These are phyloP conservation scores for Penicillium sp. DNA, from an alignment of 2,329 filamentous ascomycete species.

Conservation along the genomic window DNA sequence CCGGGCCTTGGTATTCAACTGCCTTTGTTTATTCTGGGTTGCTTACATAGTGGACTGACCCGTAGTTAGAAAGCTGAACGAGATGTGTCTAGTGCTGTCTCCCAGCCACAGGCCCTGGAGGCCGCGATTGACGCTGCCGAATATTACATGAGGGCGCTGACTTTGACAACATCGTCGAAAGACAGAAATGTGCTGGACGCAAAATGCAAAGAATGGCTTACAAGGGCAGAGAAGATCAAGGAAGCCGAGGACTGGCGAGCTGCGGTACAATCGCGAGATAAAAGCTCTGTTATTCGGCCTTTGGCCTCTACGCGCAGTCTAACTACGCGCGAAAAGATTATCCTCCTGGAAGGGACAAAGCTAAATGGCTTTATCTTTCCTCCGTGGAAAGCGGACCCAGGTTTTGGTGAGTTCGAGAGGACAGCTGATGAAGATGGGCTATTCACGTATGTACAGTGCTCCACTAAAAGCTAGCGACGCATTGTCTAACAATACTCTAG, in stretches of 20 bases:
- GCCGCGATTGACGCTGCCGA: constrained; percentile 80
- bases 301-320: constrained; percentile 63
- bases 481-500: constrained; percentile 49
- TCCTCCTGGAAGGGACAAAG: constrained; percentile 76
- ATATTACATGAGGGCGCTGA: constrained; percentile 77
- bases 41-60: constrained; percentile 29
- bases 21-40: background rate
- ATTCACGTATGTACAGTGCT: constrained; percentile 63
- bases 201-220: constrained; percentile 73
- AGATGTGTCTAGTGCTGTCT: constrained; percentile 55
- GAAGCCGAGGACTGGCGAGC: constrained; percentile 37
- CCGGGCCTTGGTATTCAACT: constrained; percentile 37
- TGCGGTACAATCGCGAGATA: constrained; percentile 24
- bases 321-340: constrained; percentile 73
- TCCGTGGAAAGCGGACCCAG: constrained; percentile 75
- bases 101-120: constrained; percentile 69
- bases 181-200: constrained; percentile 71
- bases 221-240: constrained; percentile 78
- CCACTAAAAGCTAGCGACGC: constrained; percentile 5
- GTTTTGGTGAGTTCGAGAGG: constrained; percentile 64
- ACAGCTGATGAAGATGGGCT: constrained; percentile 52
- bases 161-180: constrained; percentile 61
- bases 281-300: constrained; percentile 44
- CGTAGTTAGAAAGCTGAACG: constrained; percentile 58
- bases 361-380: constrained; percentile 84